A percentile compares a stretch with the other conserved stretches of the same genome.
phyloP scores from a whole-genome alignment of 768 basidiomycete species.

The Suillus subluteus region DNA sequence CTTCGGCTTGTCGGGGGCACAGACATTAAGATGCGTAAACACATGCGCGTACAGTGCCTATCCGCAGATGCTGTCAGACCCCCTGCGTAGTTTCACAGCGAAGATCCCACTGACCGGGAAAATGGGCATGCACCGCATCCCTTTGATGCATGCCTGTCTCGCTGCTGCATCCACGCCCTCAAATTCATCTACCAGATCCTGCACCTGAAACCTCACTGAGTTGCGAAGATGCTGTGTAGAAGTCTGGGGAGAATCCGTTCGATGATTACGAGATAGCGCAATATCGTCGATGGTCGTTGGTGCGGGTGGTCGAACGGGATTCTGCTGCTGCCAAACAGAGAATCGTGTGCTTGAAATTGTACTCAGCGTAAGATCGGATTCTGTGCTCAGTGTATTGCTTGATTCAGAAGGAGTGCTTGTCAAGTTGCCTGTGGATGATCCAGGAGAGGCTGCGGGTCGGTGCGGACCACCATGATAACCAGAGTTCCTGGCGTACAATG shows the following conservation, averaged over 20 bases:
- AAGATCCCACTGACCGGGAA: slow-evolving; percentile 23
- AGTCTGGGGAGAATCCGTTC: slow-evolving; percentile 27
- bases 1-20: slow-evolving; percentile 21
- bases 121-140: slow-evolving; percentile 22
- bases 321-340: slow-evolving; percentile 23
- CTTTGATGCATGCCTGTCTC: slow-evolving; percentile 22
- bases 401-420: background rate
- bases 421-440: background rate
- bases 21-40: slow-evolving; percentile 31
- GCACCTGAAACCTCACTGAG: slow-evolving; percentile 25
- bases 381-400: slow-evolving; percentile 1
- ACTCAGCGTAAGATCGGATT: slow-evolving; percentile 5
- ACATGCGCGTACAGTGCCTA: slow-evolving; percentile 28
- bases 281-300: slow-evolving; percentile 26
- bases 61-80: slow-evolving; percentile 5
- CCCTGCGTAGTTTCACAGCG: background rate
- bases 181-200: slow-evolving; percentile 22
- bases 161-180: slow-evolving; percentile 16
- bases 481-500: background rate
- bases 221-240: slow-evolving; percentile 24
- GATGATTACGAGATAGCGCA: slow-evolving; percentile 26
- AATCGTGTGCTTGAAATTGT: slow-evolving; percentile 21
- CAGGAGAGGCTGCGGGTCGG: background rate
- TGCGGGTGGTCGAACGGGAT: slow-evolving; percentile 14
- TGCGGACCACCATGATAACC: background rate